phyloP scores from a whole-genome alignment of 352 stramenopile species.

The Phytophthora pistaciae region DNA sequence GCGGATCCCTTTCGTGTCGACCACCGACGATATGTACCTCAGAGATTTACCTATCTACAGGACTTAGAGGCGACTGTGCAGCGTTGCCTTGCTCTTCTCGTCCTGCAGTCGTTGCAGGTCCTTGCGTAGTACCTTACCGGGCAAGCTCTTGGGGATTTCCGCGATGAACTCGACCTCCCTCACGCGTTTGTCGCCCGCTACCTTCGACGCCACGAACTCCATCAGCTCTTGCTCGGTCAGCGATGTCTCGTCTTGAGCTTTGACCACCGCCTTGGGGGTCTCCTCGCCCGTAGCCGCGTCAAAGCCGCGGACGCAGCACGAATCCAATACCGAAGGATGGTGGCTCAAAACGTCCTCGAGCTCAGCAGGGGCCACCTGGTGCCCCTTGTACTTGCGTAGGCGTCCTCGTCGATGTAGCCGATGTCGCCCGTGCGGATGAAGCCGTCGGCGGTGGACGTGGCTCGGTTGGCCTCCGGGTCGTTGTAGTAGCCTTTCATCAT shows the following conservation, averaged over 20 bases:
- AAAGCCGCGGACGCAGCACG: constrained; percentile 59
- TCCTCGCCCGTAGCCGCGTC: constrained; percentile 79
- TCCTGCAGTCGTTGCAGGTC: constrained; percentile 66
- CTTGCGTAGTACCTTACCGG: constrained; percentile 91
- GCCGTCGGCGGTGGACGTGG: constrained; percentile 69
- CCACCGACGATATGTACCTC: too few species aligned
- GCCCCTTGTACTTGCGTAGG: constrained; percentile 92
- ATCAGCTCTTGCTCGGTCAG: constrained; percentile 32
- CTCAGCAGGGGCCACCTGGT: constrained; percentile 90
- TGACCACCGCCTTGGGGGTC: constrained; percentile 85
- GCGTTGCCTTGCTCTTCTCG: constrained; percentile 17
- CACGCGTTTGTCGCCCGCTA: constrained; percentile 87
- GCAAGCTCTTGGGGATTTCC: constrained; percentile 88
- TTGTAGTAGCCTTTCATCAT: constrained; percentile 94
- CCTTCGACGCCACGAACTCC: constrained; percentile 74
- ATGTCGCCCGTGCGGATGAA: constrained; percentile 92
- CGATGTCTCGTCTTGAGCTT: constrained; percentile 39
- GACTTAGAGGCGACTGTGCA: constrained; percentile 19
- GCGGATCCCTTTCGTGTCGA: too few species aligned
- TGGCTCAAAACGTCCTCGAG: constrained; percentile 88
- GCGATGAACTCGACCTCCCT: constrained; percentile 85
- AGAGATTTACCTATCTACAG: too few species aligned
- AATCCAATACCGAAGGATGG: constrained; percentile 76
- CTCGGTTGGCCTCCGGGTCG: constrained; percentile 74
- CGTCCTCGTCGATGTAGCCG: constrained; percentile 89